These are phyloP conservation scores for Ceratobasidium sp. DNA, from an alignment of 1,284 basidiomycete species.

Conservation along the genomic window DNA sequence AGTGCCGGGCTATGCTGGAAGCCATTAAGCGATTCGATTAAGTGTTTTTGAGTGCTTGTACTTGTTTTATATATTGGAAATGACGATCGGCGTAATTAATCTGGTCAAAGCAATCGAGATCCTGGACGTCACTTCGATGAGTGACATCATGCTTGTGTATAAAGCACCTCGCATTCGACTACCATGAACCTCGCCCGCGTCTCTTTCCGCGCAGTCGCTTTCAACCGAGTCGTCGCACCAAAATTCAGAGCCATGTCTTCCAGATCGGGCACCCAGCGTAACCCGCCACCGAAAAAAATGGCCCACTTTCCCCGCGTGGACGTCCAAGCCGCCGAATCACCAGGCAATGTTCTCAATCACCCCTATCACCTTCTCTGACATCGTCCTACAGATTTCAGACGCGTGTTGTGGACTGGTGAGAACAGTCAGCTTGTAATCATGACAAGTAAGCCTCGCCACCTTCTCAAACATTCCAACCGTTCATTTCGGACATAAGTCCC, in stretches of 20 bases:
- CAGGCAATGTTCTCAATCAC: slow-evolving; percentile 2
- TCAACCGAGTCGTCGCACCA: background rate
- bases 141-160: slow-evolving; percentile 35
- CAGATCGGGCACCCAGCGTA: slow-evolving; percentile 29
- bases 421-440: slow-evolving; percentile 46
- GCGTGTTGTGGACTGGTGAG: slow-evolving; percentile 46
- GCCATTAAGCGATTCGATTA: slow-evolving; percentile 54
- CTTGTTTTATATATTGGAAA: slow-evolving; percentile 21
- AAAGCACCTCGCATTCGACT: background rate
- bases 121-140: slow-evolving; percentile 22
- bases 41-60: slow-evolving; percentile 19
- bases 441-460: slow-evolving; percentile 30
- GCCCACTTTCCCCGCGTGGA: slow-evolving; percentile 39
- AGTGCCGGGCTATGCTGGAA: slow-evolving; percentile 73
- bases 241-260: slow-evolving; percentile 30
- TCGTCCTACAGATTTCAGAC: slow-evolving; percentile 33
- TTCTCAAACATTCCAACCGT: background rate
- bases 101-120: slow-evolving; percentile 17
- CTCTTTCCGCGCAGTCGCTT: background rate
- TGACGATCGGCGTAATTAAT: slow-evolving; percentile 16
- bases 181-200: slow-evolving; percentile 24
- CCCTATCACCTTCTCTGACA: background rate
- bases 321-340: slow-evolving; percentile 23
- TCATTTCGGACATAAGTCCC: slow-evolving; percentile 19
- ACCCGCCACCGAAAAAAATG: slow-evolving; percentile 40